Evolutionary conservation across 1,284 basidiomycete genomes (phyloP).

Genomic region (Fomitiporia mediterranea): DNA sequence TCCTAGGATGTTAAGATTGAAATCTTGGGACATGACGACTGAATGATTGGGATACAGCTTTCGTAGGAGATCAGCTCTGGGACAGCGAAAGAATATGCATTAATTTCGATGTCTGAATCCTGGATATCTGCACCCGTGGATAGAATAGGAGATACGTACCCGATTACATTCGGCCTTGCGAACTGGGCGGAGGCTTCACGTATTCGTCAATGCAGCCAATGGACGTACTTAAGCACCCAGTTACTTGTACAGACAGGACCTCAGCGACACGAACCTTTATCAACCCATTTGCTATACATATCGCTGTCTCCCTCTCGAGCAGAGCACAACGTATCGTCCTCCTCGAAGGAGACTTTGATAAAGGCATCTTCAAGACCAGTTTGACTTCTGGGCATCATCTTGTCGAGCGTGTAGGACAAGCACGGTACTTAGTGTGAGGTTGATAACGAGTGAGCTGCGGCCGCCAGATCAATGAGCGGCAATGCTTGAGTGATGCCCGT

Average conservation of each 20-base stretch:
- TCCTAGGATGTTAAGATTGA: slow-evolving; percentile 41
- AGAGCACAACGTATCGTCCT: slow-evolving; percentile 5
- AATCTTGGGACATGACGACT: slow-evolving; percentile 49
- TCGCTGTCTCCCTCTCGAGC: slow-evolving; percentile 12
- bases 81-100: not conserved
- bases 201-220: not conserved
- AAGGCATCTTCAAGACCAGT: slow-evolving; percentile 39
- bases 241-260: not conserved
- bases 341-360: slow-evolving; percentile 44
- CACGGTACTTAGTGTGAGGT: no score
- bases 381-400: not conserved
- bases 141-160: slow-evolving; percentile 34
- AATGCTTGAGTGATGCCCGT: no score
- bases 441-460: no score
- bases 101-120: no score
- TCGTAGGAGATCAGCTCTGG: slow-evolving; percentile 48
- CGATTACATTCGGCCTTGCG: slow-evolving; percentile 39
- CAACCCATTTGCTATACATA: slow-evolving; percentile 38
- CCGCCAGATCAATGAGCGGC: no score
- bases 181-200: slow-evolving; percentile 47
- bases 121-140: no score
- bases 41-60: slow-evolving; percentile 59
- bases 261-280: slow-evolving; percentile 52
- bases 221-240: not conserved
- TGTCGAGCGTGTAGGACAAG: not conserved